These are phyloP conservation scores for Telopea speciosissima DNA, from an alignment of 177 flowering plant genomes.

Conservation along the genomic window DNA sequence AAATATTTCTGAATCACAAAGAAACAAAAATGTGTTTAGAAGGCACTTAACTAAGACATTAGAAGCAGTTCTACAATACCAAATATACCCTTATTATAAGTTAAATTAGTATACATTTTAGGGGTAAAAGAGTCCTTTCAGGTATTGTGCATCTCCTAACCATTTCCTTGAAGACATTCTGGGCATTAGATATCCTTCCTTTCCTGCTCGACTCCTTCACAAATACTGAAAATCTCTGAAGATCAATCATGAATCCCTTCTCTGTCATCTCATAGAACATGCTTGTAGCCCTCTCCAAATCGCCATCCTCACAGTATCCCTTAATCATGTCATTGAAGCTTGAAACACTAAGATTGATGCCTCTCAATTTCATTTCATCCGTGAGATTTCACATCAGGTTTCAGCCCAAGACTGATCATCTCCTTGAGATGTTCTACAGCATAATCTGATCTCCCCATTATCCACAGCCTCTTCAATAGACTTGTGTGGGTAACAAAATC, in stretches of 20 bases:
- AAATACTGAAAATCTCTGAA: constrained; percentile 31
- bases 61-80: too few species aligned
- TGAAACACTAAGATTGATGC: constrained; percentile 28
- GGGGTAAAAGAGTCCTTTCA: too few species aligned
- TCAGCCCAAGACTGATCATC: constrained; percentile 30
- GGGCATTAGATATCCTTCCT: constrained; percentile 26
- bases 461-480: constrained; percentile 41
- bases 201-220: constrained; percentile 25
- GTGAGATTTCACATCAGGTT: constrained; percentile 31
- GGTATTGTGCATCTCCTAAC: constrained; percentile 18
- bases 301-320: constrained; percentile 32
- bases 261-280: constrained; percentile 28
- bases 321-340: constrained; percentile 34
- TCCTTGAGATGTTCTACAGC: constrained; percentile 34
- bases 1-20: too few species aligned
- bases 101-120: too few species aligned
- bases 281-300: constrained; percentile 29
- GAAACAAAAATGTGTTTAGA: too few species aligned
- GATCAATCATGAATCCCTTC: constrained; percentile 23
- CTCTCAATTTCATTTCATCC: constrained; percentile 34
- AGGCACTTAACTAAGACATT: too few species aligned
- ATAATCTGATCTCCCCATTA: constrained; percentile 32
- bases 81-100: too few species aligned
- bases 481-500: constrained; percentile 33
- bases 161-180: constrained; percentile 30